Conservation (phyloP, 148 eudicot genomes). For the Pharnaceum exiguum region DNA sequence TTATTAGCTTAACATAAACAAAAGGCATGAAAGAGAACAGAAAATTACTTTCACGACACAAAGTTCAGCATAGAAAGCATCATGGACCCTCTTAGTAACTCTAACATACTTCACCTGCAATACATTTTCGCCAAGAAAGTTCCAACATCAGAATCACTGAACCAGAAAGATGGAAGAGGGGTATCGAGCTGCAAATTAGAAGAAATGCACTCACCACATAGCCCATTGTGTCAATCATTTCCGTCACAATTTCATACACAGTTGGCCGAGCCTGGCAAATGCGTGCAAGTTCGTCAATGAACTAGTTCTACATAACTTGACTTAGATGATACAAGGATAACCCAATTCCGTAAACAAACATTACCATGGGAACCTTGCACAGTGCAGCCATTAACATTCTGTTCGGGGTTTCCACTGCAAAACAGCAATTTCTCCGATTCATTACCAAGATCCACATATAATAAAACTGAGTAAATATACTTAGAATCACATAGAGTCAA, state of each 20-base stretch:
- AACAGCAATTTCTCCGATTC: constrained; percentile 11
- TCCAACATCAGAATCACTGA: constrained; percentile 6
- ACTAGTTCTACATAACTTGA: not conserved
- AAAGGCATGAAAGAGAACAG: not conserved
- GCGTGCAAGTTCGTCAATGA: constrained; percentile 7
- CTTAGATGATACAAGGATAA: not conserved
- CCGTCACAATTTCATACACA: constrained; percentile 75
- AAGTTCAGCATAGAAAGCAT: constrained; percentile 83
- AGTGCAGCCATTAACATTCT: constrained; percentile 80
- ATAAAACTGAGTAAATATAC: too few relatives aligned
- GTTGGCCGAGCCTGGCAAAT: constrained; percentile 84
- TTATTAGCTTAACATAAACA: too few relatives aligned
- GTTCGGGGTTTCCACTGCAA: constrained; percentile 93
- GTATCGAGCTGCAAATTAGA: too few relatives aligned
- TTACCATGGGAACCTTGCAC: constrained; percentile 78
- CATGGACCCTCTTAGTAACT: constrained; percentile 85
- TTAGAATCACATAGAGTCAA: too few relatives aligned
- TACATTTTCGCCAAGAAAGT: not conserved
- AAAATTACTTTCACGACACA: constrained; percentile 56
- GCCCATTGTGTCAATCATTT: constrained; percentile 92
- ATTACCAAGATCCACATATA: constrained; percentile 2
- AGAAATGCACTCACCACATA: constrained; percentile 47
- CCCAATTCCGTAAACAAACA: constrained; percentile 1
- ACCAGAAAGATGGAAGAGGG: not conserved
- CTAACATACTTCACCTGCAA: constrained; percentile 85